Base-by-base conservation (phyloP, 768 basidiomycete genomes). In the Tulasnella sp. region DNA sequence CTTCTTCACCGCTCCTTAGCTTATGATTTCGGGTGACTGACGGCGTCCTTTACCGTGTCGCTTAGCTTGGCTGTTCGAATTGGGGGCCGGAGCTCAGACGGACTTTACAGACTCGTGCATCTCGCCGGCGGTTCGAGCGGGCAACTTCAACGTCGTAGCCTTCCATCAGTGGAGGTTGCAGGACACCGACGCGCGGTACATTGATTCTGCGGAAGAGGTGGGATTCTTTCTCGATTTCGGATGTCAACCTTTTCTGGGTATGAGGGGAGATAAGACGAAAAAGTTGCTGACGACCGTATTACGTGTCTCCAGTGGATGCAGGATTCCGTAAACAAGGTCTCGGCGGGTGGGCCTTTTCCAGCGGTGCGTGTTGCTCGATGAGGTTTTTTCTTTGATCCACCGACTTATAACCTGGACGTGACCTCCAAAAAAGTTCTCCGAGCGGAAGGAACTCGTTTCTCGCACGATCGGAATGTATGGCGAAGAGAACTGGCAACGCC, bases 91-190 rank as follows among this genome's bases (percentile, higher is more conserved):
- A 24, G 94, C 94, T 0, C 89, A 95, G 58, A 85, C 86, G 0
- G 95, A 96, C 84, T 91, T 90, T 80, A 92, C 94, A 79, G 83
- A 85, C 82, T 92, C 88, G 18, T 94, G 93, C 82, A 86, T 96
- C 20, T 94, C 95, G 3, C 92, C 92, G 84, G 88, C 89, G 16
- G 94, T 95, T 83, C 92, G 96, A 74, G 89, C 95, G 85, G 93
- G 94, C 0, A 85, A 90, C 12, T 97, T 96, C 86, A 96, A 94
- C 2, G 91, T 97, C 78, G 93, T 94, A 2, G 96, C 96, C 24
- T 88, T 97, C 37, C 96, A 97, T 85, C 96, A 97, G 84, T 97
- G 96, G 96, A 93, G 94, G 81, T 92, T 96, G 87, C 90, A 92
- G 41, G 87, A 93, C 60, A 90, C 93, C 81, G 96, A 97, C 84